phyloP scores from a whole-genome alignment of 768 basidiomycete genomes.

The Kwoniella dejecticola region DNA sequence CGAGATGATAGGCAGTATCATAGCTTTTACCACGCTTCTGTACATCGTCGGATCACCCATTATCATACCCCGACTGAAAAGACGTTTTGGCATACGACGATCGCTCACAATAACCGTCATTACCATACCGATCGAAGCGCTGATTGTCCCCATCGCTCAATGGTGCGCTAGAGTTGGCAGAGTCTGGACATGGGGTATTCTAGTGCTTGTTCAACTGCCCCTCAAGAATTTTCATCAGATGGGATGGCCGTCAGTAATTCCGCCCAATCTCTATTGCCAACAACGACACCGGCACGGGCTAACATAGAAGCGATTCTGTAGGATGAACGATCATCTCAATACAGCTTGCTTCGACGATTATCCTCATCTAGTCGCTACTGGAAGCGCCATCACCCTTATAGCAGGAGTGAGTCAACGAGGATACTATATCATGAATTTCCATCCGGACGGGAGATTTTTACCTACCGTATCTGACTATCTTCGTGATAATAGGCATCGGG shows the following conservation, averaged over 20 bases:
- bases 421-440: too few species aligned
- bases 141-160: slow-evolving; percentile 36
- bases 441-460: too few species aligned
- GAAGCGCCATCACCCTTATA: slow-evolving; percentile 36
- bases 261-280: not conserved
- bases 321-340: not conserved
- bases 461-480: too few species aligned
- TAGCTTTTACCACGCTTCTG: not conserved
- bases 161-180: slow-evolving; percentile 19
- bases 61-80: slow-evolving; percentile 30
- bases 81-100: slow-evolving; percentile 19
- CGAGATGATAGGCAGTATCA: slow-evolving; percentile 3
- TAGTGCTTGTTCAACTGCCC: not conserved
- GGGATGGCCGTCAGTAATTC: slow-evolving; percentile 8
- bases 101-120: slow-evolving; percentile 15
- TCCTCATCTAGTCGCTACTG: slow-evolving; percentile 39
- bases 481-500: slow-evolving; percentile 29
- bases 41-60: slow-evolving; percentile 33
- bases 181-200: slow-evolving; percentile 22
- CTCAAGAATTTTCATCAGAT: slow-evolving; percentile 2
- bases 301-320: not conserved
- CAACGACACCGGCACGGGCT: not conserved
- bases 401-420: slow-evolving; percentile 24
- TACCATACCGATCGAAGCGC: slow-evolving; percentile 24
- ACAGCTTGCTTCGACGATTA: slow-evolving; percentile 34